A percentile compares a stretch with the other conserved stretches of the same genome.
Evolutionary conservation across 2,329 filamentous ascomycete species (phyloP).

Genomic region (Dactylellina leptospora): DNA sequence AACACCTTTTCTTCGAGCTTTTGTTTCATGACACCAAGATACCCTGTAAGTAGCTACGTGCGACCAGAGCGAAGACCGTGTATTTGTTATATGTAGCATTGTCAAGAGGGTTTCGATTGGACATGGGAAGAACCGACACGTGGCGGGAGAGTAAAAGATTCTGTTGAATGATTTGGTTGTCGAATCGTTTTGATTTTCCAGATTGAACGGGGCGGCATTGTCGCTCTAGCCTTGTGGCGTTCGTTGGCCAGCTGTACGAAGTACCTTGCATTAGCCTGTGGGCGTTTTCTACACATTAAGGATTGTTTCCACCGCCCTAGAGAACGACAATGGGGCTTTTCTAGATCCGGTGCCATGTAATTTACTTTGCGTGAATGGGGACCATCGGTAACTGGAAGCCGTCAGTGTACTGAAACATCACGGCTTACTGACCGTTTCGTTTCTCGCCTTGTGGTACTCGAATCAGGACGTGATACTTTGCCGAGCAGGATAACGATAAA

Average conservation of each 20-base stretch:
- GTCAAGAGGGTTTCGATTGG: slow-evolving; percentile 17
- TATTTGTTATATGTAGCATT: slow-evolving; percentile 14
- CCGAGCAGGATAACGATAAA: too few relatives aligned
- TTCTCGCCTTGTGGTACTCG: slow-evolving; percentile 34
- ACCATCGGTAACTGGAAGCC: background rate
- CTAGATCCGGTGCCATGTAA: slow-evolving; percentile 7
- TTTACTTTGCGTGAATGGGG: background rate
- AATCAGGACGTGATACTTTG: too few relatives aligned
- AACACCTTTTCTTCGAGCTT: slow-evolving; percentile 5
- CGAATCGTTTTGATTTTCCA: too few relatives aligned
- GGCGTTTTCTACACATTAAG: too few relatives aligned
- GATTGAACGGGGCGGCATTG: too few relatives aligned
- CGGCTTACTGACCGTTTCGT: slow-evolving; percentile 21
- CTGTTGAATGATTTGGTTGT: too few relatives aligned
- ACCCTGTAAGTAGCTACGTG: slow-evolving; percentile 15
- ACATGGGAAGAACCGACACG: slow-evolving; percentile 11
- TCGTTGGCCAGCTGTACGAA: slow-evolving; percentile 10
- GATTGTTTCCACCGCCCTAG: too few relatives aligned
- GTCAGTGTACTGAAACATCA: slow-evolving; percentile 11
- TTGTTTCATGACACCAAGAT: slow-evolving; percentile 29
- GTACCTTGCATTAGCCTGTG: slow-evolving; percentile 21
- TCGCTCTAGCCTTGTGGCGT: too few relatives aligned
- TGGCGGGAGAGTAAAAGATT: slow-evolving; percentile 22
- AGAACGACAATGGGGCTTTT: too few relatives aligned
- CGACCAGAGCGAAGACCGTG: too few relatives aligned